Evolutionary conservation across 2,329 filamentous ascomycete genomes (phyloP), one percentile per base, ranked within the genome.

Genomic region (Alternaria sp.): DNA sequence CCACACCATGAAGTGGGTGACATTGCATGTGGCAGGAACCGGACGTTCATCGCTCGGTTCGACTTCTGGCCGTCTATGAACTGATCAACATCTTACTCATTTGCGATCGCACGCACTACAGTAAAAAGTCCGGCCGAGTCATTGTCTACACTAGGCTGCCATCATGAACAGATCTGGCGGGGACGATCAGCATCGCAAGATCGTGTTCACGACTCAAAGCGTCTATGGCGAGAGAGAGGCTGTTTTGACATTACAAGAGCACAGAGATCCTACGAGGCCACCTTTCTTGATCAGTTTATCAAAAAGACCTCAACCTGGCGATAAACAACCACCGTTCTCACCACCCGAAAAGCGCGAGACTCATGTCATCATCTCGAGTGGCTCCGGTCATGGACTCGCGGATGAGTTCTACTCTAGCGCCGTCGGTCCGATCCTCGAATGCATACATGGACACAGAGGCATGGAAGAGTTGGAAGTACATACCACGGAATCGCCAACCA

Each of bases 401-500:
- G 62, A 71, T 7, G 43, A 55, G 0, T 83, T 84, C 70, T 84
- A 77, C 74, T 59, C 79, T 2, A 46, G 78, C 25, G 68, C 76
- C 3, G 65, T 85, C 6, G 70, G 73, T 46, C 80, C 81, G 2
- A 74, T 85, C 4, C 79, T 88, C 5, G 75, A 80, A 28, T 71
- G 76, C 18, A 71, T 85, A 7, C 80, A 80, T 25, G 63, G 57
- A 21, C 74, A 82, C 12, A 64, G 63, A 7, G 58, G 57, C 4
- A 41, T 73, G 5, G 65, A 76, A 5, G 68, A 61, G 12, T 90
- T 89, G 72, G 72, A 82, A 3, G 78, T 91, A 4, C 84, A 92
- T 56, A 78, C 86, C 53, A 97, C 94, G 1, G 79, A 86, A 23
- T 90, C 87, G 28, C 82, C 86, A 1, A 81, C 87, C 2, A 92